phyloP scores from a whole-genome alignment of 768 basidiomycete species.

The Psilocybe cyanescens region DNA sequence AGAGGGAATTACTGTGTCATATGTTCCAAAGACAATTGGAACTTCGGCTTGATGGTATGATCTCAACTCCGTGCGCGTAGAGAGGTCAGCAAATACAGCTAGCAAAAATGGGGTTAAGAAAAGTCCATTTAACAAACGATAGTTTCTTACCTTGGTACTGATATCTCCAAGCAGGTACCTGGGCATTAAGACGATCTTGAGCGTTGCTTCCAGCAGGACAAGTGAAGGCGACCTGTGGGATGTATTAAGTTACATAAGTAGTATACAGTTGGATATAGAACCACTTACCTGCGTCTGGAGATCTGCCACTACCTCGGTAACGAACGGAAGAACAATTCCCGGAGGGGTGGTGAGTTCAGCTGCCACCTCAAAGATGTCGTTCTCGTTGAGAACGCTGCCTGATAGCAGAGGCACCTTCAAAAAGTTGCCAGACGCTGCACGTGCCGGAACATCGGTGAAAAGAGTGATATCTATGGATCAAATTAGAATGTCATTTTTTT shows the following conservation, averaged over 20 bases:
- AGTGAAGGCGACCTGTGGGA: conserved; percentile 30
- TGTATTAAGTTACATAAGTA: conserved; percentile 20
- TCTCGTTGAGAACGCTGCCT: conserved; percentile 34
- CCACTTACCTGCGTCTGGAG: conserved; percentile 29
- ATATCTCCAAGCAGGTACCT: conserved; percentile 31
- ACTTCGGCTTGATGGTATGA: conserved; percentile 40
- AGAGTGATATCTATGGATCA: conserved; percentile 30
- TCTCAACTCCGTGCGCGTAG: conserved; percentile 31
- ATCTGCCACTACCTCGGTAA: conserved; percentile 33
- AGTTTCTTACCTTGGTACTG: conserved; percentile 4
- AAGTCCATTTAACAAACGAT: background rate
- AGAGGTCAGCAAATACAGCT: conserved; percentile 32
- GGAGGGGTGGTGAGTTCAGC: conserved; percentile 25
- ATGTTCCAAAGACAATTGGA: conserved; percentile 39
- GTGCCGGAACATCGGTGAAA: conserved; percentile 29
- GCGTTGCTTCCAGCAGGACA: conserved; percentile 32
- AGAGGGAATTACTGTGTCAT: background rate
- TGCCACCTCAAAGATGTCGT: conserved; percentile 33
- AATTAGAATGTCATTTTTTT: background rate
- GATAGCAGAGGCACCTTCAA: conserved; percentile 28
- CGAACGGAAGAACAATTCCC: conserved; percentile 27
- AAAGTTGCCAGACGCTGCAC: conserved; percentile 29
- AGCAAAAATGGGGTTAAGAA: conserved; percentile 19
- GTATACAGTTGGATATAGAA: conserved; percentile 16
- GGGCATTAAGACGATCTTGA: conserved; percentile 26